Evolutionary conservation across 2,329 filamentous ascomycete genomes (phyloP).

Genomic region (Canariomyces notabilis): DNA sequence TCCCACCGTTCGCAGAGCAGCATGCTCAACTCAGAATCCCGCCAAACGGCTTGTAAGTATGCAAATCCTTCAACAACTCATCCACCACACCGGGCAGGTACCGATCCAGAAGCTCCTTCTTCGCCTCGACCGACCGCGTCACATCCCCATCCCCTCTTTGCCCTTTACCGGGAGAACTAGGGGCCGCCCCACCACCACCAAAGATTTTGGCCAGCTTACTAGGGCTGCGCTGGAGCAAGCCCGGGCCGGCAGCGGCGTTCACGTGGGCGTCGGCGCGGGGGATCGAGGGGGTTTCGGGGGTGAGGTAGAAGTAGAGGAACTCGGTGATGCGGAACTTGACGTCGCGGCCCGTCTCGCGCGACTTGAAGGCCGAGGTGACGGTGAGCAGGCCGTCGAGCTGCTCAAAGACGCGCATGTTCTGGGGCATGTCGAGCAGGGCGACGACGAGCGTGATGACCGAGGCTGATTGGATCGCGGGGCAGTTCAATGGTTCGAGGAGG

Average conservation of each 20-base stretch:
- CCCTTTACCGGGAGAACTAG: slow-evolving; percentile 32
- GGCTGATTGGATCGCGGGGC: slow-evolving; percentile 83
- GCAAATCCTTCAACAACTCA: slow-evolving; percentile 52
- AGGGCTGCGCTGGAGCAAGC: slow-evolving; percentile 60
- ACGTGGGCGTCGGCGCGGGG: slow-evolving; percentile 43
- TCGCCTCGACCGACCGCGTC: slow-evolving; percentile 23
- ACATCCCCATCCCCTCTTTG: slow-evolving; percentile 17
- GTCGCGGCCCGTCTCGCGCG: slow-evolving; percentile 74
- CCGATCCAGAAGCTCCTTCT: slow-evolving; percentile 24
- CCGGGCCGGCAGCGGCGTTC: slow-evolving; percentile 38
- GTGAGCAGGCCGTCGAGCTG: slow-evolving; percentile 85
- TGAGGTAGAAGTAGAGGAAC: slow-evolving; percentile 97
- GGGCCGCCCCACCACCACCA: slow-evolving; percentile 31
- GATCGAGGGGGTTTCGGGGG: slow-evolving; percentile 72
- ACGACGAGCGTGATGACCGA: slow-evolving; percentile 87
- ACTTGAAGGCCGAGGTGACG: slow-evolving; percentile 89
- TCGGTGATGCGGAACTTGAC: slow-evolving; percentile 96
- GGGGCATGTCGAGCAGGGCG: slow-evolving; percentile 77
- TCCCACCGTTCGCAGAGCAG: slow-evolving; percentile 6
- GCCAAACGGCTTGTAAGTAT: slow-evolving; percentile 59
- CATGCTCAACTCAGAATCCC: slow-evolving; percentile 48
- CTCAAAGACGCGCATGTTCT: slow-evolving; percentile 90
- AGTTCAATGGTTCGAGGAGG: slow-evolving; percentile 87
- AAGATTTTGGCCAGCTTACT: slow-evolving; percentile 62
- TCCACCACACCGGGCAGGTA: slow-evolving; percentile 26